Base-by-base conservation (phyloP, 495 filamentous ascomycete genomes). In the Talaromyces adpressus region DNA sequence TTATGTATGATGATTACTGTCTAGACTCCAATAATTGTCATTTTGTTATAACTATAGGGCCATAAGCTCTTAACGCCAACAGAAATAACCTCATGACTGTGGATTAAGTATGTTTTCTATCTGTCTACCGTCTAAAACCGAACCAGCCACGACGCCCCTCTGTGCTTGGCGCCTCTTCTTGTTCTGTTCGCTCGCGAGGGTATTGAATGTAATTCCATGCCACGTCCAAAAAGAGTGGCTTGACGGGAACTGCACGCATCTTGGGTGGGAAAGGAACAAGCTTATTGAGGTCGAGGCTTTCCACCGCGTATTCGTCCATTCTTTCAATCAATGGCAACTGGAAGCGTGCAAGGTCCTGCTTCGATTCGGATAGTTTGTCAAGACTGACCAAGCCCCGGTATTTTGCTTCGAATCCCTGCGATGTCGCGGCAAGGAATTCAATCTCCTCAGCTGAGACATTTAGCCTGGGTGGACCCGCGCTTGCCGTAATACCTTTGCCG, bases 141-240 rank as follows among this genome's bases (percentile, higher is more conserved):
- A 95, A 95, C 92, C 92, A 97, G 16, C 92, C 89, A 68, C 83
- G 89, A 75, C 86, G 89, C 65, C 84, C 82, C 53, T 85, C 84
- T 71, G 85, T 82, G 66, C 84, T 82, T 56, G 85, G 84, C 71
- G 86, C 82, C 63, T 84, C 78, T 64, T 83, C 80, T 61, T 84
- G 75, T 6, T 75, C 62, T 20, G 66, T 65, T 2, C 63, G 65
- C 32, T 70, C 69, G 3, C 89, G 90, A 2, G 94, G 93, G 73
- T 99, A 99, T 22, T 92, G 87, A 64, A 99, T 91, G 71, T 96
- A 99, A 72, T 98, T 99, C 89, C 91, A 98, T 16, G 94, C 94
- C 12, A 96, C 90, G 72, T 99, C 94, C 53, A 98, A 83, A 81
- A 97, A 98, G 16, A 99, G 73, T 16, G 94, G 95, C 75, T 99